phyloP scores from a whole-genome alignment of 306 rosid species.

The Mimosa bimucronata region DNA sequence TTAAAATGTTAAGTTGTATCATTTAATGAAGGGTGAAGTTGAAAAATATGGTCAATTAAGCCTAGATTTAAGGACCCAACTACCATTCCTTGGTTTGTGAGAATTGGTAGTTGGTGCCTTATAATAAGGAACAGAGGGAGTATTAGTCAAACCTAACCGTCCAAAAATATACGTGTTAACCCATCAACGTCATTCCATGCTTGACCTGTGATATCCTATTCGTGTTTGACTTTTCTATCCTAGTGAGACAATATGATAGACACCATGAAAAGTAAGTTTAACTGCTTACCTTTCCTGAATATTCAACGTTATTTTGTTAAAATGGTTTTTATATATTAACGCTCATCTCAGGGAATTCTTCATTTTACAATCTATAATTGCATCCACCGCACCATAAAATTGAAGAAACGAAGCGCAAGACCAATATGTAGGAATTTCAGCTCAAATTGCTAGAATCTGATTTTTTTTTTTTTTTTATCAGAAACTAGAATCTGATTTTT shows the following conservation, averaged over 20 bases:
- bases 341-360: background rate
- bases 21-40: too few species aligned
- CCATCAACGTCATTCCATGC: background rate
- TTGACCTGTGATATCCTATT: background rate
- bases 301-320: background rate
- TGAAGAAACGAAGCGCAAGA: background rate
- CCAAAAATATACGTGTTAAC: background rate
- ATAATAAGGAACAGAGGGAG: too few species aligned
- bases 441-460: background rate
- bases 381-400: background rate
- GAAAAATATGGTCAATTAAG: too few species aligned
- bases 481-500: background rate
- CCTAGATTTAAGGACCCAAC: too few species aligned
- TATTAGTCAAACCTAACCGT: background rate
- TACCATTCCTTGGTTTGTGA: too few species aligned
- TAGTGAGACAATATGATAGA: background rate
- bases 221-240: background rate
- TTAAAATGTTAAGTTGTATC: too few species aligned
- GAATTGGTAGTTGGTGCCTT: too few species aligned
- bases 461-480: too few species aligned
- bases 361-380: background rate
- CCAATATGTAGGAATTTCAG: background rate
- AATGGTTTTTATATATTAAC: background rate
- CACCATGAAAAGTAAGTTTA: background rate
- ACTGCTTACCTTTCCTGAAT: background rate